Evolutionary conservation across 305 asterid genomes (phyloP).

Genomic region (Vinca major): DNA sequence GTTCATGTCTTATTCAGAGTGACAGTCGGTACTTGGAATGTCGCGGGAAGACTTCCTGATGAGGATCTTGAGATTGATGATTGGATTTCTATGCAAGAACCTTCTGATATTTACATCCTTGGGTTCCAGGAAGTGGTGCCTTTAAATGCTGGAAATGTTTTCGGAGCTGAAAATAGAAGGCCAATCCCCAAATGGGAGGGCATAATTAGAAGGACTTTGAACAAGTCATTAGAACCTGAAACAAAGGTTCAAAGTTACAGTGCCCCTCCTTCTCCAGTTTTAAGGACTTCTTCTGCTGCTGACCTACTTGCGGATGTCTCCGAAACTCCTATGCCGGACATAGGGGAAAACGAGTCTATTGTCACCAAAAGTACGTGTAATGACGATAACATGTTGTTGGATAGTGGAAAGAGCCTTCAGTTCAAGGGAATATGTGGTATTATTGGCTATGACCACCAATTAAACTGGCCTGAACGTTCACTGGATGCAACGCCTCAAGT

Average conservation of each 20-base stretch:
- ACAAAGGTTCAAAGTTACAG: constrained; percentile 57
- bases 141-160: constrained; percentile 77
- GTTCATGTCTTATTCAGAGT: constrained; percentile 38
- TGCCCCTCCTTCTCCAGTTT: constrained; percentile 86
- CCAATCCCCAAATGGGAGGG: constrained; percentile 85
- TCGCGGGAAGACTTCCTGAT: constrained; percentile 65
- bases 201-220: constrained; percentile 60
- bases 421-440: constrained; percentile 27
- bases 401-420: constrained; percentile 24
- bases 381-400: constrained; percentile 17
- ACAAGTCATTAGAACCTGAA: constrained; percentile 42
- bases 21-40: constrained; percentile 84
- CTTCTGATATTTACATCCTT: constrained; percentile 67
- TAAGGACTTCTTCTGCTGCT: constrained; percentile 62
- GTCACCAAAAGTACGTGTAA: constrained; percentile 15
- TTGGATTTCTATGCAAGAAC: constrained; percentile 74
- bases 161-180: constrained; percentile 73
- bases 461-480: constrained; percentile 87
- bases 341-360: constrained; percentile 25
- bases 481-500: constrained; percentile 52
- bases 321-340: constrained; percentile 34
- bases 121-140: constrained; percentile 99
- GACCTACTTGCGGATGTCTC: constrained; percentile 56
- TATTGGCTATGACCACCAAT: constrained; percentile 22
- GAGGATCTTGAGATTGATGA: constrained; percentile 78